These are phyloP conservation scores for Xylariales sp. DNA, from an alignment of 2,329 filamentous ascomycete species.

Conservation along the genomic window DNA sequence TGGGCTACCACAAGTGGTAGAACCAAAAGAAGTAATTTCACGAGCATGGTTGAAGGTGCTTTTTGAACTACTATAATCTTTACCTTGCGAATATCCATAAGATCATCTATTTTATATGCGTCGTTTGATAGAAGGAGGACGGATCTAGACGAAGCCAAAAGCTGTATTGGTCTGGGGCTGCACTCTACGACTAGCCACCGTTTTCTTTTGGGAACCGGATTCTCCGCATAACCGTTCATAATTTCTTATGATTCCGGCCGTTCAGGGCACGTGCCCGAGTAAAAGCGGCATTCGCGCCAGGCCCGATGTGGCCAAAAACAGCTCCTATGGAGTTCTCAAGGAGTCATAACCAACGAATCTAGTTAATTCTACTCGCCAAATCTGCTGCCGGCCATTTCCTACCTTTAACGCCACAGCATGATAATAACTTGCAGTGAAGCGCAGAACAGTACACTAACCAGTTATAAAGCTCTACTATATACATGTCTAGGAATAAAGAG, in stretches of 20 bases:
- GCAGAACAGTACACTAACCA: conserved; percentile 34
- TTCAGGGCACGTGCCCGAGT: too few species aligned
- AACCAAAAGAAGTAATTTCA: background rate
- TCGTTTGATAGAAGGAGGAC: too few species aligned
- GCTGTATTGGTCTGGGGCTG: too few species aligned
- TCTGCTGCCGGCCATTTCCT: conserved; percentile 36
- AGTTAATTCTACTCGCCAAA: conserved; percentile 35
- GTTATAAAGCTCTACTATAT: conserved; percentile 38
- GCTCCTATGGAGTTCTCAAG: conserved; percentile 28
- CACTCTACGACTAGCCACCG: too few species aligned
- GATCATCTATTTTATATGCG: too few species aligned
- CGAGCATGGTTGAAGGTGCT: too few species aligned
- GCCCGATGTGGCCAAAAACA: too few species aligned
- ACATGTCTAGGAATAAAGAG: conserved; percentile 35
- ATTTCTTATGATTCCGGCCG: too few species aligned
- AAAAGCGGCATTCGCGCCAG: too few species aligned
- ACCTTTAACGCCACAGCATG: conserved; percentile 35
- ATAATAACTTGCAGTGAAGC: conserved; percentile 36
- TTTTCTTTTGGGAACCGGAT: too few species aligned
- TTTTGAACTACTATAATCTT: conserved; percentile 6
- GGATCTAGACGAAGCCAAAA: too few species aligned
- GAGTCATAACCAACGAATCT: conserved; percentile 32
- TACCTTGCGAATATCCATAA: conserved; percentile 12
- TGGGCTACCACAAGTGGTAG: conserved; percentile 3
- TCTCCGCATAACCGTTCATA: too few species aligned